These are phyloP conservation scores for Phyllosticta ampelicida DNA, from an alignment of 2,329 filamentous ascomycete genomes.

Conservation along the genomic window DNA sequence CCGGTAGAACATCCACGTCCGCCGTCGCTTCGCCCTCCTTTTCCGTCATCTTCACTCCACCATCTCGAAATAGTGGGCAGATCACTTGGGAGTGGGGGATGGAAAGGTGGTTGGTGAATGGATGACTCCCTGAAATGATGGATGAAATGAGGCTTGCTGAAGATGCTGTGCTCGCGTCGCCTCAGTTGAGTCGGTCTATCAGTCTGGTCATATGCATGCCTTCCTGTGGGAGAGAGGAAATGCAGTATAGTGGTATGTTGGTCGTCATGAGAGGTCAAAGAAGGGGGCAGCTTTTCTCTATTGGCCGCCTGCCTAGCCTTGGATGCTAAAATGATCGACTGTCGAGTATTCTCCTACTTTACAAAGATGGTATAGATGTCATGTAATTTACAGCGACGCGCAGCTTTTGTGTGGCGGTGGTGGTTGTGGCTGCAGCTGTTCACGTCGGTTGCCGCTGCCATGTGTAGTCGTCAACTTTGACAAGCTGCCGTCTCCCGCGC, in stretches of 20 bases:
- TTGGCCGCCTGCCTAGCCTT: background rate
- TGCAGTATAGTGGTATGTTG: background rate
- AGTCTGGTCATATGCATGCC: background rate
- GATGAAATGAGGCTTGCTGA: background rate
- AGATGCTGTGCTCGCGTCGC: no score
- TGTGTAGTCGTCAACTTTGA: background rate
- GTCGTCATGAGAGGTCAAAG: background rate
- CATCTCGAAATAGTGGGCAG: no score
- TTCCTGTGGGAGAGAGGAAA: background rate
- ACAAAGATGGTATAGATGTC: background rate
- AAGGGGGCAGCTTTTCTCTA: background rate
- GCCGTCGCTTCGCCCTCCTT: background rate
- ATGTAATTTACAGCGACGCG: background rate
- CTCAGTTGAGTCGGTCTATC: background rate
- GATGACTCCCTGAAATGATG: background rate
- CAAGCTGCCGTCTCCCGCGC: background rate
- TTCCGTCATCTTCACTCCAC: no score
- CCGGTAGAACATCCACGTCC: background rate
- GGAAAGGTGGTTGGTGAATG: no score
- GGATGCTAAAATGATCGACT: background rate
- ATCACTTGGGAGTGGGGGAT: no score
- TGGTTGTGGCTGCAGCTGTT: background rate
- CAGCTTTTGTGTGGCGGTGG: background rate
- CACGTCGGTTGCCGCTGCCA: background rate
- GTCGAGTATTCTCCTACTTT: background rate